Evolutionary conservation across 805 yeast genomes (phyloP), one percentile per base, ranked within the genome.

Genomic region (Ogataea haglerorum): DNA sequence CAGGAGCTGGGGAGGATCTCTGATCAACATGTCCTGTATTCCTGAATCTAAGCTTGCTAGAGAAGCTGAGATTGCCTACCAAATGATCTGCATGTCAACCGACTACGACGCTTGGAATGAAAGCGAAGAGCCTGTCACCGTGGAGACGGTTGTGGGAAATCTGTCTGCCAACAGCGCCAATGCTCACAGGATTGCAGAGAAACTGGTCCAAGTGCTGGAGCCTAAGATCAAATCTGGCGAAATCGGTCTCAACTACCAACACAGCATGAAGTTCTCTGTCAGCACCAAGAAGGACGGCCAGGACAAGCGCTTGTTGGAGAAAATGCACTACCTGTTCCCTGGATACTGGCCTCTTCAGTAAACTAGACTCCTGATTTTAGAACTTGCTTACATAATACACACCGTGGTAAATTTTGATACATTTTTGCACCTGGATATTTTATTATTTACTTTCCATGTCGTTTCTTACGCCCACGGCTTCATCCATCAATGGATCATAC

Each of bases 91-190:
- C 67, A 93, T 93, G 99, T 83, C 95, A 1, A 93, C 99, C 3
- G 99, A 93, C 64, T 93, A 93, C 66, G 99, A 93, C 61, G 95
- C 99, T 17, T 93, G 99, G 99, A 85, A 89, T 60, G 95, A 84
- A 56, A 79, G 77, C 39, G 98, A 82, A 60, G 97, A 91, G 58
- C 91, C 98, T 2, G 99, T 93, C 34, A 90, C 98, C 7, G 98
- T 93, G n/a, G 97, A 90, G 67, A 85, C 95, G 4, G 96, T 93
- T 30, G 89, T 93, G 36, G 88, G 95, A 40, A 86, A 93, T 63
- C 74, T 91, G 60, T 77, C 78, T 58, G 93, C 95, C 45, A 93
- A 93, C 67, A 73, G 85, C 37, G 82, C 78, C 26, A 91, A 91
- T 58, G 98, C 99, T 8, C 83, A 85, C 61, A 69, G 68, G 43